Conservation (phyloP, 805 yeast species). For the Teunomyces barrocoloradensis region DNA sequence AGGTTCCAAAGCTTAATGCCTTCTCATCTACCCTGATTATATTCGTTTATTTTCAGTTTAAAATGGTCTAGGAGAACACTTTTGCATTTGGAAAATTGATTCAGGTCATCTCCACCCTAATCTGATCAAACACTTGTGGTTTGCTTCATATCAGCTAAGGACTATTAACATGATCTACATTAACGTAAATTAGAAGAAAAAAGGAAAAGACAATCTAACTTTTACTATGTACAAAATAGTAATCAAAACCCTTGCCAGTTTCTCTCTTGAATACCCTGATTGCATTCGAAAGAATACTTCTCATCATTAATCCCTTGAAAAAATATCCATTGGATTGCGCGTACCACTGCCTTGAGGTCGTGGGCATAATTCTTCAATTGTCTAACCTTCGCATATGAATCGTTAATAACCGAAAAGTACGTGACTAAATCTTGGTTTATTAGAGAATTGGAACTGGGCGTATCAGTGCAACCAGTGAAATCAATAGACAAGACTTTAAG, state of each 20-base stretch:
- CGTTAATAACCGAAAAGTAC: background rate
- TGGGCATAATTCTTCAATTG: slow-evolving; percentile 5
- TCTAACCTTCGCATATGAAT: background rate
- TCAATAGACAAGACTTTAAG: slow-evolving; percentile 2
- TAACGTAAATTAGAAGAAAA: background rate
- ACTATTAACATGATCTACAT: slow-evolving; percentile 33
- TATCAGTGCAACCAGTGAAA: background rate
- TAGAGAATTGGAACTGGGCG: background rate
- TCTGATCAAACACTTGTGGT: slow-evolving; percentile 8
- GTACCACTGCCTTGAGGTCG: background rate
- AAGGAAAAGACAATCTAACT: background rate
- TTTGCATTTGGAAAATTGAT: slow-evolving; percentile 42
- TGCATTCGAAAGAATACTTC: background rate
- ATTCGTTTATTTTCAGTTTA: slow-evolving; percentile 49
- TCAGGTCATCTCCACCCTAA: slow-evolving; percentile 49
- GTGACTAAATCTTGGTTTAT: slow-evolving; percentile 1
- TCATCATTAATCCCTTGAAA: background rate
- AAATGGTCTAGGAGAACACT: slow-evolving; percentile 46
- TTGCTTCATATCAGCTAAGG: slow-evolving; percentile 18
- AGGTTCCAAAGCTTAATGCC: slow-evolving; percentile 44
- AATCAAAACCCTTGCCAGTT: background rate
- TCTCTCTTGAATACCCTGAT: background rate
- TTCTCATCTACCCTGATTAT: slow-evolving; percentile 47
- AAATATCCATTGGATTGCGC: background rate
- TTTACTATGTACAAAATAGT: background rate